phyloP scores from a whole-genome alignment of 1,284 basidiomycete species.

The Cystobasidium sp. region DNA sequence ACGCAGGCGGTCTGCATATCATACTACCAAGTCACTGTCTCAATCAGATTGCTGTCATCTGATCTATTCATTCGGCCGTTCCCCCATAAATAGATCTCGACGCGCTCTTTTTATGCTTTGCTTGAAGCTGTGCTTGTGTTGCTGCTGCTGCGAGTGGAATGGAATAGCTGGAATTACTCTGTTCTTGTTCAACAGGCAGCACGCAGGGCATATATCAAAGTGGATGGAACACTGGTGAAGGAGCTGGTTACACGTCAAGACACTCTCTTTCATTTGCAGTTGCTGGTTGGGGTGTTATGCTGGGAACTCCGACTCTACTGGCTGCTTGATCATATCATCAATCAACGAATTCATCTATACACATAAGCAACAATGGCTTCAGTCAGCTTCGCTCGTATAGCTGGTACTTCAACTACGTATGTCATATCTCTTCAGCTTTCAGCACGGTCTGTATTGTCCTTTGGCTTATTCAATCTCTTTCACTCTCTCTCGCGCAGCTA shows the following conservation, averaged over 20 bases:
- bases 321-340: not conserved
- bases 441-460: not conserved
- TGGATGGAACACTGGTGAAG: not conserved
- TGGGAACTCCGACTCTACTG: not conserved
- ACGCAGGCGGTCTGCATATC: too few relatives aligned
- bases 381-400: constrained; percentile 38
- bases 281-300: not conserved
- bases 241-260: not conserved
- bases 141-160: not conserved
- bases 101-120: too few relatives aligned
- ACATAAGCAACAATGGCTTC: constrained; percentile 12
- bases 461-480: not conserved
- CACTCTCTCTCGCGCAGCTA: constrained; percentile 11
- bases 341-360: not conserved
- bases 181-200: not conserved
- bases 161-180: not conserved
- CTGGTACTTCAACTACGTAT: constrained; percentile 29
- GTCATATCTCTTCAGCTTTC: not conserved
- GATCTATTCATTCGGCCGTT: too few relatives aligned
- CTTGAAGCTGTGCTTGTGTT: not conserved
- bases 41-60: too few relatives aligned
- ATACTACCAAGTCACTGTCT: too few relatives aligned
- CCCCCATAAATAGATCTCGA: too few relatives aligned
- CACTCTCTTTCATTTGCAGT: not conserved
- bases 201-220: not conserved